phyloP scores from a whole-genome alignment of 1,139 yeast genomes.

The Candida gigantensis region DNA sequence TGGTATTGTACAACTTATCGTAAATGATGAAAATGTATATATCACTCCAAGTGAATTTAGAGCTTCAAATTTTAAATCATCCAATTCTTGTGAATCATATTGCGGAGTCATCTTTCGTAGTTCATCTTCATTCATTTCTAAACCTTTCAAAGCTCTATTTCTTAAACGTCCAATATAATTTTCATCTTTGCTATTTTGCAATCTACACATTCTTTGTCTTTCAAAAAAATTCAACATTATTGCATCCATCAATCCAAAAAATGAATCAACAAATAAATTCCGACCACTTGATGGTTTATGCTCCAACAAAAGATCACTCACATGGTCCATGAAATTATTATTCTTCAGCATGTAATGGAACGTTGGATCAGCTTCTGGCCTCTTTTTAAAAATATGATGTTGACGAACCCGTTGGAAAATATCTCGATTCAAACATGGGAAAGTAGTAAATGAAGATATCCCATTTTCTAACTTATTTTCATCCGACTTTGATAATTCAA shows the following conservation, averaged over 20 bases:
- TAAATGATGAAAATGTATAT: too few relatives aligned
- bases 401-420: conserved; percentile 8
- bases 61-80: too few relatives aligned
- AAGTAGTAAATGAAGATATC: conserved; percentile 5
- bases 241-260: conserved; percentile 22
- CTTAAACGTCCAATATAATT: conserved; percentile 12
- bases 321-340: conserved; percentile 15
- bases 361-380: conserved; percentile 14
- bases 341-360: conserved; percentile 16
- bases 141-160: conserved; percentile 19
- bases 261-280: conserved; percentile 10
- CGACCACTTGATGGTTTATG: background rate
- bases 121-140: too few relatives aligned
- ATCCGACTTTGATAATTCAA: background rate
- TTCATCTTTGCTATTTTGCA: background rate
- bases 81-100: too few relatives aligned
- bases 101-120: too few relatives aligned
- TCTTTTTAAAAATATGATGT: conserved; percentile 6
- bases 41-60: too few relatives aligned
- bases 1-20: conserved; percentile 20
- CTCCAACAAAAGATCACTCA: conserved; percentile 13
- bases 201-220: conserved; percentile 4
- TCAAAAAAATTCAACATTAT: conserved; percentile 18
- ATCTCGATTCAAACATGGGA: conserved; percentile 7
- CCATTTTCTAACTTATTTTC: conserved; percentile 14